phyloP scores from a whole-genome alignment of 2,329 filamentous ascomycete species.

The Pseudogymnoascus sp. region DNA sequence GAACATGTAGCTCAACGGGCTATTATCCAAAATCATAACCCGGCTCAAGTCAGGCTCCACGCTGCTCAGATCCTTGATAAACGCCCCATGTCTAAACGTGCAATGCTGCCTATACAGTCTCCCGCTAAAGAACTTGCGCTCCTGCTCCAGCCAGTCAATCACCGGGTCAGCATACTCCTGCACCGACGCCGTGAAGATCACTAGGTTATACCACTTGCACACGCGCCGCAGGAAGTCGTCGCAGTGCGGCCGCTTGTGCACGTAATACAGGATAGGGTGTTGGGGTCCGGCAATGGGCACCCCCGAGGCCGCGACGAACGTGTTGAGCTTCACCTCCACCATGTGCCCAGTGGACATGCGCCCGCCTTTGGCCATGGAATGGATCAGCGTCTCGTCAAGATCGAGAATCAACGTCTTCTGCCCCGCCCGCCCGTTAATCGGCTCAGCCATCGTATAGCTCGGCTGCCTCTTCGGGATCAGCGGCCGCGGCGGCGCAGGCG shows the following conservation, averaged over 20 bases:
- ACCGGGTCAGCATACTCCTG: constrained; percentile 98
- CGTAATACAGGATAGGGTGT: constrained; percentile 96
- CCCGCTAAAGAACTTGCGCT: constrained; percentile 91
- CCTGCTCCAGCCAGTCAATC: constrained; percentile 96
- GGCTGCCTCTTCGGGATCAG: constrained; percentile 83
- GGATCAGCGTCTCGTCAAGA: constrained; percentile 93
- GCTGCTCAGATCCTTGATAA: constrained; percentile 94
- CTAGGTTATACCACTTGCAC: constrained; percentile 96
- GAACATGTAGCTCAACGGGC: constrained; percentile 95
- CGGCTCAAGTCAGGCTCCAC: constrained; percentile 96
- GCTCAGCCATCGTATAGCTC: constrained; percentile 61
- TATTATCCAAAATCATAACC: constrained; percentile 99
- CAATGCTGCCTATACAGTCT: constrained; percentile 96
- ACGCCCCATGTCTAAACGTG: constrained; percentile 89
- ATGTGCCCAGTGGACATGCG: constrained; percentile 96
- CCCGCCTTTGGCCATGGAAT: constrained; percentile 94
- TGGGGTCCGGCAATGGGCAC: constrained; percentile 68
- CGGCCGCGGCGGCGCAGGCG: constrained; percentile 80
- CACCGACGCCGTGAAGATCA: constrained; percentile 93
- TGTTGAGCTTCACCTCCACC: constrained; percentile 90
- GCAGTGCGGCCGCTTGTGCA: constrained; percentile 94
- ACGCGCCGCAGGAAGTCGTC: constrained; percentile 90
- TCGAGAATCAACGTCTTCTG: constrained; percentile 95
- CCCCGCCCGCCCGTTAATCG: constrained; percentile 46
- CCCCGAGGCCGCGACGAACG: constrained; percentile 59